Evolutionary conservation across 345 rosid species (phyloP).

Genomic region (Mercurialis annua): DNA sequence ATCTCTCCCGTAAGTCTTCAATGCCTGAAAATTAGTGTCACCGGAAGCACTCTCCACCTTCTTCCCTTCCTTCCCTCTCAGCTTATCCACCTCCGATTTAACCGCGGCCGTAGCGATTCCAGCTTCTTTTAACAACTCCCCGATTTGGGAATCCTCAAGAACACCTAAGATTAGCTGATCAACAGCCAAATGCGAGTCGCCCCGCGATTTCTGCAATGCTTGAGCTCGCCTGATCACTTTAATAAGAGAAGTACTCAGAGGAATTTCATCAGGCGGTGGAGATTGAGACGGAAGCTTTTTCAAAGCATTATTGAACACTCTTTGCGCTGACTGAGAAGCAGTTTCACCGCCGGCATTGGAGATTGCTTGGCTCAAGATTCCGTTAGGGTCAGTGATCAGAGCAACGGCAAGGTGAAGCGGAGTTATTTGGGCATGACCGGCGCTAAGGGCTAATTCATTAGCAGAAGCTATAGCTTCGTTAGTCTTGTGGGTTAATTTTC

Average conservation of each 20-base stretch:
- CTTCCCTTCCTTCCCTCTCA: slow-evolving; percentile 80
- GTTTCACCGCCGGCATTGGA: slow-evolving; percentile 53
- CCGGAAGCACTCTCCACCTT: slow-evolving; percentile 91
- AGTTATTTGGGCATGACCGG: slow-evolving; percentile 79
- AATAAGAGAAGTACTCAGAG: slow-evolving; percentile 64
- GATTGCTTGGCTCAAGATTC: slow-evolving; percentile 66
- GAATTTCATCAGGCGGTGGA: slow-evolving; percentile 74
- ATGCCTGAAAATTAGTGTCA: slow-evolving; percentile 67
- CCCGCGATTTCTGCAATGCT: slow-evolving; percentile 58
- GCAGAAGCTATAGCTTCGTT: slow-evolving; percentile 67
- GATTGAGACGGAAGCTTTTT: slow-evolving; percentile 79
- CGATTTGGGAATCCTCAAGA: slow-evolving; percentile 80
- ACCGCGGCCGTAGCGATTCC: slow-evolving; percentile 51
- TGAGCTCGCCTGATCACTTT: slow-evolving; percentile 75
- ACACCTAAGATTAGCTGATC: slow-evolving; percentile 75
- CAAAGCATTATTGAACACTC: slow-evolving; percentile 66
- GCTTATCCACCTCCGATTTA: slow-evolving; percentile 78
- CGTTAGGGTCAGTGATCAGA: slow-evolving; percentile 62
- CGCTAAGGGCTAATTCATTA: slow-evolving; percentile 56
- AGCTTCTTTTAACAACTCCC: slow-evolving; percentile 64
- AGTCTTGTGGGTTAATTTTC: slow-evolving; percentile 88
- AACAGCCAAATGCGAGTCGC: slow-evolving; percentile 73
- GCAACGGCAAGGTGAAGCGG: slow-evolving; percentile 77
- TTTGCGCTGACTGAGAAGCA: slow-evolving; percentile 53
- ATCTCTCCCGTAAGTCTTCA: slow-evolving; percentile 89